Evolutionary conservation across 1,284 basidiomycete genomes (phyloP), one percentile per base, ranked within the genome.

Genomic region (Sanguinoderma infundibulare): DNA sequence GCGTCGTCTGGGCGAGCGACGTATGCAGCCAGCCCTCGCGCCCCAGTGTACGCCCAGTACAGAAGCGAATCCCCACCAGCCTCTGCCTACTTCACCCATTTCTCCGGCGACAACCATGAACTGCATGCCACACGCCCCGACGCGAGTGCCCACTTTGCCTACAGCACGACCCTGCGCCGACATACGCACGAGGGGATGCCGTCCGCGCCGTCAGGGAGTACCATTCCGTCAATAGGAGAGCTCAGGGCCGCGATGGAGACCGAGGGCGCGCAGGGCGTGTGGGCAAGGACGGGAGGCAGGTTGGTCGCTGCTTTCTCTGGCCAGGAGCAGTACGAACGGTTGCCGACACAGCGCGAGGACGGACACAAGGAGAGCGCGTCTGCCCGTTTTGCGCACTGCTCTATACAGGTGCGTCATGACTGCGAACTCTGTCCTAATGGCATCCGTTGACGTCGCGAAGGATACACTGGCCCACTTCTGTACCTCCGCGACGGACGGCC

Each of bases 141-240:
- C 57, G 89, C 91, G 1, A 79, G 81, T 44, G 74, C 83, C 3
- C 91, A 93, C 71, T 95, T 94, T 70, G 88, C 91, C 2, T 94
- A 93, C 76, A 92, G 89, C 66, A 94, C 92, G 0, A 92, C 89
- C 0, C 79, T 95, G 26, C 76, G 92, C 55, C 74, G 92, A 63
- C 91, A 94, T 66, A 83, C 44, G 70, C 75, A 1, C 82, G 89
- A 47, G 74, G 78, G 69, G 15, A 77, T 81, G 4, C 82, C 82
- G 32, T 61, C 75, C 22, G 66, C 74, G 22, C 70, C 72, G 47
- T 54, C 70, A 17, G 76, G 77, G 6, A 75, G 57, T 17, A 49
- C 53, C 35, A 65, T 73, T 14, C 68, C 69, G 3, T 68, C 64
- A 26, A 60, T 75, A 5, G 72, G 71, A 12, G 67, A 69, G 34